These are phyloP conservation scores for Chaetoscypha palmicola DNA, from an alignment of 2,329 filamentous ascomycete species.

Conservation along the genomic window DNA sequence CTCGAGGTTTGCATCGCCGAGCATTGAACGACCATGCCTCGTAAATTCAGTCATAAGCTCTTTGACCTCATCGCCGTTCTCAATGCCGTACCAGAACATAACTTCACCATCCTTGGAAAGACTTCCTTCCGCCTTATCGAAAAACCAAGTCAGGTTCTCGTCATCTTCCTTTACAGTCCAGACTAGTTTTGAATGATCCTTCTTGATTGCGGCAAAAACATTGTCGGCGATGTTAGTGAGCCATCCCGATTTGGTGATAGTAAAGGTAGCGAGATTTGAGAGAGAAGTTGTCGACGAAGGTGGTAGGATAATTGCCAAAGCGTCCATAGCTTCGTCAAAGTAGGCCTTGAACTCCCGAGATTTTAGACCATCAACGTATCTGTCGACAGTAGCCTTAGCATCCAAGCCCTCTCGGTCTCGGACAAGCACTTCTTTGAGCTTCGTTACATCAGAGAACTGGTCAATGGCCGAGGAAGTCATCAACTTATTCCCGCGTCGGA, in stretches of 20 bases:
- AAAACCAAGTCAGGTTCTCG: conserved; percentile 97
- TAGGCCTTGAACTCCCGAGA: conserved; percentile 82
- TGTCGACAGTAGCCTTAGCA: conserved; percentile 74
- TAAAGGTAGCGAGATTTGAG: conserved; percentile 82
- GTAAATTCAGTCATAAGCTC: conserved; percentile 81
- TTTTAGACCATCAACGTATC: conserved; percentile 74
- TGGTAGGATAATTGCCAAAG: conserved; percentile 80
- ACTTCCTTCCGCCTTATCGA: conserved; percentile 92
- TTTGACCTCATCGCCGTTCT: conserved; percentile 72
- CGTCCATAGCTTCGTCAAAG: conserved; percentile 90
- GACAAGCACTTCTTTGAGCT: conserved; percentile 75
- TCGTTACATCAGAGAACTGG: conserved; percentile 68
- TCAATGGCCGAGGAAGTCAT: conserved; percentile 63
- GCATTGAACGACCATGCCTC: conserved; percentile 74
- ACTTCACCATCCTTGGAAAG: conserved; percentile 79
- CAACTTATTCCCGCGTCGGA: conserved; percentile 86
- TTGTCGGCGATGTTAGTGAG: conserved; percentile 92
- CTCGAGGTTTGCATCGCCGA: conserved; percentile 83
- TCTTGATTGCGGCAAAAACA: conserved; percentile 87
- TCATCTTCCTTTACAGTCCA: conserved; percentile 97
- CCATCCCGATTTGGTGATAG: conserved; percentile 92
- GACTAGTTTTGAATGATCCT: conserved; percentile 82
- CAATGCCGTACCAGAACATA: conserved; percentile 85
- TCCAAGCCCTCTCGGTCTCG: conserved; percentile 77
- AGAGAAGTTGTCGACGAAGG: conserved; percentile 58